Percentiles rank a stretch among this genome's conserved stretches.
These are phyloP conservation scores for Triglochin maritima DNA, from an alignment of 106 monocot genomes.

Conservation along the genomic window DNA sequence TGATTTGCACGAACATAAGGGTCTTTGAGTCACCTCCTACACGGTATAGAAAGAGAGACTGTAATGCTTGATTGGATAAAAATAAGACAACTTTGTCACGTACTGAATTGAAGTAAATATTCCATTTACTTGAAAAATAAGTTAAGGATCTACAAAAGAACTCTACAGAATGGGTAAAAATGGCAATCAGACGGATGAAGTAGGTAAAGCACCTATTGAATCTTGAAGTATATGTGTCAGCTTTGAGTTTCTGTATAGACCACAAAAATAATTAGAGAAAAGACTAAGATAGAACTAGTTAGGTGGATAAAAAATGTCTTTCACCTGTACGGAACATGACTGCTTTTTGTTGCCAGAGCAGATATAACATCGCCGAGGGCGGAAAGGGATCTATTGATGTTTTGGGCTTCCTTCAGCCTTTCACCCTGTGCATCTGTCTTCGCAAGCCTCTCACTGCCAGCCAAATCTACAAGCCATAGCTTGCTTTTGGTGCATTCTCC, in stretches of 20 bases:
- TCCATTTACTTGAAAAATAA: neutral
- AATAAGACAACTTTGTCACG: too few relatives aligned
- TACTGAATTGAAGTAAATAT: too few relatives aligned
- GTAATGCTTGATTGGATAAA: too few relatives aligned
- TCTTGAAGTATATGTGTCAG: slow-evolving; percentile 89
- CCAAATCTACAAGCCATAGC: slow-evolving; percentile 81
- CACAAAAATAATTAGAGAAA: slow-evolving; percentile 1
- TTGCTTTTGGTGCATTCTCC: slow-evolving; percentile 85
- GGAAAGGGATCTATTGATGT: slow-evolving; percentile 83
- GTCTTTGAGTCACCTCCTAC: slow-evolving; percentile 80
- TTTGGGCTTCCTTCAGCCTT: slow-evolving; percentile 81
- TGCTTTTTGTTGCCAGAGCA: slow-evolving; percentile 83
- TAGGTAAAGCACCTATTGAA: slow-evolving; percentile 44
- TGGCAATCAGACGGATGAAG: neutral
- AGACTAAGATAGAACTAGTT: neutral
- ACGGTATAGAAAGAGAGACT: slow-evolving; percentile 39
- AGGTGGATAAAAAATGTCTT: slow-evolving; percentile 3
- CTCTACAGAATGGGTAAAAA: neutral
- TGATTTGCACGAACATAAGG: slow-evolving; percentile 90
- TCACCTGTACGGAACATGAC: slow-evolving; percentile 87
- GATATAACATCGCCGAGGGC: slow-evolving; percentile 98
- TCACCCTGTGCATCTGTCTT: slow-evolving; percentile 97
- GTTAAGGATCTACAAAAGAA: neutral
- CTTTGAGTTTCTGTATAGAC: slow-evolving; percentile 64
- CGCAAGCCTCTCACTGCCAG: slow-evolving; percentile 86